These are phyloP conservation scores for Stipa capillata DNA, from an alignment of 176 grass and related monocot genomes.

Conservation along the genomic window DNA sequence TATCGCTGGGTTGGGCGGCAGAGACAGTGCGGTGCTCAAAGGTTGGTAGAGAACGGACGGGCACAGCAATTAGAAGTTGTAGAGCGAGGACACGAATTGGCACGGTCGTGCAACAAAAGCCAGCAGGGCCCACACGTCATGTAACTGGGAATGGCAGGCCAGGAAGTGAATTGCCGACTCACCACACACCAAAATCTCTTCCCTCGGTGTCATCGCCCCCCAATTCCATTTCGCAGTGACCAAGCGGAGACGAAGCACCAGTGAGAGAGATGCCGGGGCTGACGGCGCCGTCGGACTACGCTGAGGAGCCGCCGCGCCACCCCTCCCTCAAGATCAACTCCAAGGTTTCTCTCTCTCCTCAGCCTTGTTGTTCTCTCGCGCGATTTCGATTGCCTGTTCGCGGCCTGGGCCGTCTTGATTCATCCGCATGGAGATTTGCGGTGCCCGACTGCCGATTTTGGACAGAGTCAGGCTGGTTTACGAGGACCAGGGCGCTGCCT, in stretches of 20 bases:
- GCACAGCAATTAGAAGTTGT: no score
- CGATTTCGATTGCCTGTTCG: background rate
- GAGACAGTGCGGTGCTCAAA: no score
- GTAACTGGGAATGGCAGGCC: no score
- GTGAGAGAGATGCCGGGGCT: slow-evolving; percentile 66
- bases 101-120: no score
- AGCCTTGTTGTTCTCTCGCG: background rate
- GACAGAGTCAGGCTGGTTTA: background rate
- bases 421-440: background rate
- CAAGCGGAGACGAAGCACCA: background rate
- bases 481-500: background rate
- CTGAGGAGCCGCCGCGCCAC: slow-evolving; percentile 72
- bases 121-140: no score
- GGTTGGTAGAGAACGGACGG: no score
- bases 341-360: slow-evolving; percentile 32
- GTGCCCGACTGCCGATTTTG: background rate
- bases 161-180: no score
- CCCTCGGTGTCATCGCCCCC: no score
- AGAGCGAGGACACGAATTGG: no score
- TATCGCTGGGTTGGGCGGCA: no score
- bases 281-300: slow-evolving; percentile 62
- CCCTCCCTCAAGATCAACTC: slow-evolving; percentile 77
- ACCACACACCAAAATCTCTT: no score
- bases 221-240: no score
- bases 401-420: background rate